Evolutionary conservation across 2,329 filamentous ascomycete genomes (phyloP).

Genomic region (Neospermospora avenae): DNA sequence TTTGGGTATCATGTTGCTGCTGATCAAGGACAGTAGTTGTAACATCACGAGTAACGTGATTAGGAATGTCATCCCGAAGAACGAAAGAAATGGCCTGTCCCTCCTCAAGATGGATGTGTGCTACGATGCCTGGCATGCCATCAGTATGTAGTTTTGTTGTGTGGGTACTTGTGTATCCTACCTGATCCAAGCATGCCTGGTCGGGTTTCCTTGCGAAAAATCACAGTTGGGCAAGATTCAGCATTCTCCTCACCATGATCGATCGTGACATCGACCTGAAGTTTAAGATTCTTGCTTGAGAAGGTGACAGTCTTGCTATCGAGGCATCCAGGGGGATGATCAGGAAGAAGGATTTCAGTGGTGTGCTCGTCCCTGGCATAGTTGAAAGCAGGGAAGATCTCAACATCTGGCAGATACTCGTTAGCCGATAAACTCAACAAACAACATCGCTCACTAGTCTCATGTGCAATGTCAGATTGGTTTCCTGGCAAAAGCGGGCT

Average conservation of each 20-base stretch:
- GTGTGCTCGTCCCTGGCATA: slow-evolving; percentile 64
- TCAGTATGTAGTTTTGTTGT: neutral
- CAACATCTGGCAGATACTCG: slow-evolving; percentile 48
- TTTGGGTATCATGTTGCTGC: slow-evolving; percentile 67
- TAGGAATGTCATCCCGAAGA: slow-evolving; percentile 57
- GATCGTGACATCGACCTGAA: slow-evolving; percentile 67
- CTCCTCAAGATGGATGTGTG: slow-evolving; percentile 56
- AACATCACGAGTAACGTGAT: slow-evolving; percentile 56
- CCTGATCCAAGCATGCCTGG: slow-evolving; percentile 55
- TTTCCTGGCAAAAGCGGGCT: neutral
- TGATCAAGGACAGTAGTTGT: slow-evolving; percentile 55
- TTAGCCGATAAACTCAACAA: too few relatives aligned
- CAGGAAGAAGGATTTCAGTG: slow-evolving; percentile 50
- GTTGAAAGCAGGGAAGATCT: slow-evolving; percentile 70
- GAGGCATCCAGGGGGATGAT: slow-evolving; percentile 38
- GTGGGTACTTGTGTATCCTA: too few relatives aligned
- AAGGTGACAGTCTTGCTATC: slow-evolving; percentile 63
- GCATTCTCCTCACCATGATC: slow-evolving; percentile 53
- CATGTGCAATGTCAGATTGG: too few relatives aligned
- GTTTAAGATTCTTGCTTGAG: slow-evolving; percentile 52
- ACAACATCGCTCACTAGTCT: too few relatives aligned
- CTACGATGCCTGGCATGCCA: slow-evolving; percentile 46
- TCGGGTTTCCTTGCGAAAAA: slow-evolving; percentile 52
- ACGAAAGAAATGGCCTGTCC: slow-evolving; percentile 69
- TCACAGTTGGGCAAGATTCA: slow-evolving; percentile 48